A percentile compares a stretch with the other conserved stretches of the same genome.
phyloP scores from a whole-genome alignment of 805 yeast species.

The Candida rishiriensis region DNA sequence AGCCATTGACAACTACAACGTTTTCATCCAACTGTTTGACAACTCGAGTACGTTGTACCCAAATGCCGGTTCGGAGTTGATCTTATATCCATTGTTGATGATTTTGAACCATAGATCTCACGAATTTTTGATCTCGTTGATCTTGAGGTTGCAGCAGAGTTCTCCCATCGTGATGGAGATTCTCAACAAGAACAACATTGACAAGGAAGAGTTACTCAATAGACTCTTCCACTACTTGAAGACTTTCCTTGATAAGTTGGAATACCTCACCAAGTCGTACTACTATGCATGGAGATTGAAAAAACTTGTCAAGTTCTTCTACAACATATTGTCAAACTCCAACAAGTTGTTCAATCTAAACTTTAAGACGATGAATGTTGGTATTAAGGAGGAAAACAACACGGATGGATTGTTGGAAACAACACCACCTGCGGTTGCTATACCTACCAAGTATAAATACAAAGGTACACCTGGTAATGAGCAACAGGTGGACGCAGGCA shows the following conservation, averaged over 20 bases:
- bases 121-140: constrained; percentile 54
- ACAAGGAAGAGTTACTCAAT: constrained; percentile 29
- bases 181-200: constrained; percentile 29
- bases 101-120: constrained; percentile 52
- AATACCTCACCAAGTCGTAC: constrained; percentile 34
- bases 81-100: constrained; percentile 45
- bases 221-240: constrained; percentile 31
- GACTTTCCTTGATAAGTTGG: constrained; percentile 33
- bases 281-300: constrained; percentile 44
- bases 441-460: not conserved
- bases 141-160: constrained; percentile 40
- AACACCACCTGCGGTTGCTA: constrained; percentile 7
- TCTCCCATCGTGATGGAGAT: constrained; percentile 32
- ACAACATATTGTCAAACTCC: constrained; percentile 31
- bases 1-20: constrained; percentile 35
- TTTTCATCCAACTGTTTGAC: constrained; percentile 31
- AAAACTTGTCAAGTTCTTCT: constrained; percentile 37
- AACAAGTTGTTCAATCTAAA: constrained; percentile 30
- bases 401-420: constrained; percentile 8
- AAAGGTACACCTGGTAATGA: not conserved
- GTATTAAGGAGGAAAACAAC: constrained; percentile 11
- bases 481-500: not conserved
- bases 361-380: constrained; percentile 25
- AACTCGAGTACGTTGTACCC: constrained; percentile 25
- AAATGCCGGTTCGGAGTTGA: constrained; percentile 40